Evolutionary conservation across 1,284 basidiomycete species (phyloP).

Genomic region (Caloboletus firmus): DNA sequence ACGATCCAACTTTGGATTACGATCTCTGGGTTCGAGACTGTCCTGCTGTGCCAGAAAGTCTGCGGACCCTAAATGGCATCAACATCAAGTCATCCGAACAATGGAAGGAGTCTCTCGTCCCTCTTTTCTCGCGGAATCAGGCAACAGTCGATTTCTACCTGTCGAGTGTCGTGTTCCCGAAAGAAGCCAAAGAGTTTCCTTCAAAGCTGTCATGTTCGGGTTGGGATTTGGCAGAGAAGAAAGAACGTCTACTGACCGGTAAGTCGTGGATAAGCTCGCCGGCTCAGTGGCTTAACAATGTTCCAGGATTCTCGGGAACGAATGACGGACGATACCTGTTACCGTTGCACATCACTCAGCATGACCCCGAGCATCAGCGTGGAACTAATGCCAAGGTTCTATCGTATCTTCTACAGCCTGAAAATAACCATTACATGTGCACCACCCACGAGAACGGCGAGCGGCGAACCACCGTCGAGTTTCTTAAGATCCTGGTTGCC

Average conservation of each 20-base stretch:
- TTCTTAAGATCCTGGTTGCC: constrained; percentile 36
- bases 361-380: constrained; percentile 12
- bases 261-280: not conserved
- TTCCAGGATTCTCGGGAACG: constrained; percentile 21
- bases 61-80: constrained; percentile 37
- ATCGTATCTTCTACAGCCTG: constrained; percentile 41
- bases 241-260: constrained; percentile 8
- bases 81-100: constrained; percentile 45
- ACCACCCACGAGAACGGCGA: constrained; percentile 22
- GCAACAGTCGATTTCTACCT: constrained; percentile 50
- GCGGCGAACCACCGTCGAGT: constrained; percentile 29
- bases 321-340: constrained; percentile 16
- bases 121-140: constrained; percentile 40
- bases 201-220: constrained; percentile 46
- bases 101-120: constrained; percentile 32
- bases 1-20: constrained; percentile 46
- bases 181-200: constrained; percentile 44
- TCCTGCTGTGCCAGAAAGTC: constrained; percentile 25
- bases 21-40: constrained; percentile 39
- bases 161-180: constrained; percentile 22
- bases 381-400: constrained; percentile 41
- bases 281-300: no score
- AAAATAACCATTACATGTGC: constrained; percentile 43
- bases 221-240: constrained; percentile 50
- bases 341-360: constrained; percentile 13